A percentile compares a stretch with the other conserved stretches of the same genome.
phyloP scores from a whole-genome alignment of 345 rosid species.

The Citrus medica region DNA sequence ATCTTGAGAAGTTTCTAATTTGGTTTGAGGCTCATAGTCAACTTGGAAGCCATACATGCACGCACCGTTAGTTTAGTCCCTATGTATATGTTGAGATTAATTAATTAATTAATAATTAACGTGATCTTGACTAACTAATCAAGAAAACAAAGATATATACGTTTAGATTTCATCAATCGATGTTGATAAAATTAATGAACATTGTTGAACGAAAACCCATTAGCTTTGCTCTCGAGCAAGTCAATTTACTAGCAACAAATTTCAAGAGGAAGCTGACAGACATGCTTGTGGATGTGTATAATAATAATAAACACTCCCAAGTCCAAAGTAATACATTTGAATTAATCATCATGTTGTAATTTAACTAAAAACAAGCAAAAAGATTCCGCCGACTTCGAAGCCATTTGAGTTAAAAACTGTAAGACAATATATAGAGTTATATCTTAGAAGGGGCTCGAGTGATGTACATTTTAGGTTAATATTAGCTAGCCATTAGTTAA shows the following conservation, averaged over 20 bases:
- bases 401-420: conserved; percentile 18
- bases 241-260: background rate
- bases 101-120: background rate
- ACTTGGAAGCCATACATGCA: conserved; percentile 10
- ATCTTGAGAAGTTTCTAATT: conserved; percentile 35
- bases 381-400: conserved; percentile 30
- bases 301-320: too few relatives aligned
- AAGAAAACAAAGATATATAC: too few relatives aligned
- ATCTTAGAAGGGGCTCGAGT: background rate
- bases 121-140: too few relatives aligned
- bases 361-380: conserved; percentile 25
- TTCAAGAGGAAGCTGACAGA: conserved; percentile 33
- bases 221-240: conserved; percentile 6
- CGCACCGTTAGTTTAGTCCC: background rate
- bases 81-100: background rate
- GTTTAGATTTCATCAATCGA: too few relatives aligned
- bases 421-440: background rate
- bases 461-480: background rate
- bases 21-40: conserved; percentile 17
- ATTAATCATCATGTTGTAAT: background rate
- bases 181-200: background rate
- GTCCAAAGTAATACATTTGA: too few relatives aligned
- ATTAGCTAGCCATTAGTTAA: background rate
- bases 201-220: background rate
- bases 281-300: conserved; percentile 27